phyloP scores from a whole-genome alignment of 2,329 filamentous ascomycete species.

The Podosphaera xanthii region DNA sequence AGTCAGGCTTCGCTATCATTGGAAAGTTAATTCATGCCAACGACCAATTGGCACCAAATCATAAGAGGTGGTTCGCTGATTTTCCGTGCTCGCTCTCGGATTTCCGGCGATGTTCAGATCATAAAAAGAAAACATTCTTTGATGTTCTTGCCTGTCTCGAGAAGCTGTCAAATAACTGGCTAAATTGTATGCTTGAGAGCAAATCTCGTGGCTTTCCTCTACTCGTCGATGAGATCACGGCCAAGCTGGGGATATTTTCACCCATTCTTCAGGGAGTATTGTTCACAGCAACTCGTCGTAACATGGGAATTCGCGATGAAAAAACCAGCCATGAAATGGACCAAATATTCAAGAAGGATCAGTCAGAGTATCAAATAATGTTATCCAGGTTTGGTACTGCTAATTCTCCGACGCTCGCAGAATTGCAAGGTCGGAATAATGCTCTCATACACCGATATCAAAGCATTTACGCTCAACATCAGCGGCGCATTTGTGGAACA shows the following conservation, averaged over 20 bases:
- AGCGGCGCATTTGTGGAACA: constrained; percentile 3
- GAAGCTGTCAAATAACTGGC: constrained; percentile 22
- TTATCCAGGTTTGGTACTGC: constrained; percentile 10
- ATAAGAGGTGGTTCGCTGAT: constrained; percentile 22
- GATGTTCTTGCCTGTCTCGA: constrained; percentile 24
- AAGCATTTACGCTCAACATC: constrained; percentile 3
- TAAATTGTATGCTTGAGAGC: constrained; percentile 17
- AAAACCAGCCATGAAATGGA: constrained; percentile 17
- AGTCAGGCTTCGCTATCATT: constrained; percentile 18
- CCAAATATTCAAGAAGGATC: constrained; percentile 18
- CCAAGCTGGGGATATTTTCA: constrained; percentile 26
- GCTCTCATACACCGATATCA: constrained; percentile 8
- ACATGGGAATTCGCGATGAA: constrained; percentile 21
- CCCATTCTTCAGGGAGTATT: constrained; percentile 28
- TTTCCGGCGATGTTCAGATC: constrained; percentile 13
- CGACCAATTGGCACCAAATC: constrained; percentile 17
- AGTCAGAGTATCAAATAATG: constrained; percentile 14
- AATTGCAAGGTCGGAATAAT: constrained; percentile 10
- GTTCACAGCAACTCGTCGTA: constrained; percentile 27
- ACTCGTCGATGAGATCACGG: constrained; percentile 30
- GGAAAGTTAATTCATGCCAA: constrained; percentile 24
- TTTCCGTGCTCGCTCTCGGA: constrained; percentile 22
- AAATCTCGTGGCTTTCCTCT: constrained; percentile 25
- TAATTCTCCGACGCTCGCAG: constrained; percentile 10
- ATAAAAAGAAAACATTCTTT: constrained; percentile 14